Evolutionary conservation across 2,329 filamentous ascomycete genomes (phyloP).

Genomic region (Fusarium sororula): DNA sequence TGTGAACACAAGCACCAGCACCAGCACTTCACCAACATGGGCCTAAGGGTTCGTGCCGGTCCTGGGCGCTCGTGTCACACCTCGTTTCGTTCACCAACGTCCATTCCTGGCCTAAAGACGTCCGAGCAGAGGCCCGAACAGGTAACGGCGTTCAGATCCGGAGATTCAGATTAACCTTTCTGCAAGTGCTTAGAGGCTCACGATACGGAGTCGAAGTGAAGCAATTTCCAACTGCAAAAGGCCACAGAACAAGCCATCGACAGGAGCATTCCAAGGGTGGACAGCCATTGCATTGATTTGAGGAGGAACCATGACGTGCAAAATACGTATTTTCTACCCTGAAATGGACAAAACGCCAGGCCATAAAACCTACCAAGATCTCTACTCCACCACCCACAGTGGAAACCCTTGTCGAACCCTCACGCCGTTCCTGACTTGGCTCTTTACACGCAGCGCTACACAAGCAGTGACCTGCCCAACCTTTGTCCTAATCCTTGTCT

Average conservation of each 20-base stretch:
- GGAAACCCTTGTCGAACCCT: conserved; percentile 39
- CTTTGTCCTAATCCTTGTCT: conserved; percentile 14
- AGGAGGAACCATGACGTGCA: conserved; percentile 28
- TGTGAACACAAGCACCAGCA: conserved; percentile 7
- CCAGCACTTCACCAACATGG: conserved; percentile 9
- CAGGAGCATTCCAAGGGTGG: conserved; percentile 1
- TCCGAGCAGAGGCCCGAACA: conserved; percentile 2
- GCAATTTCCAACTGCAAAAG: conserved; percentile 2
- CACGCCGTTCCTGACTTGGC: conserved; percentile 43
- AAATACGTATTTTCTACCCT: conserved; percentile 21
- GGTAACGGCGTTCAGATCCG: conserved; percentile 11
- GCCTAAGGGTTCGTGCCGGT: conserved; percentile 33
- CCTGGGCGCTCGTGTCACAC: conserved; percentile 26
- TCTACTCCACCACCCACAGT: conserved; percentile 33
- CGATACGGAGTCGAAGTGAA: conserved; percentile 1
- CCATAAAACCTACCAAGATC: conserved; percentile 18
- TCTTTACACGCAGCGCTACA: conserved; percentile 21
- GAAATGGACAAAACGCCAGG: conserved; percentile 2
- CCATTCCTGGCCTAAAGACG: conserved; percentile 16
- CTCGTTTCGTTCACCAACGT: conserved; percentile 18
- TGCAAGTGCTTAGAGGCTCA: conserved; percentile 28
- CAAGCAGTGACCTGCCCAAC: conserved; percentile 13
- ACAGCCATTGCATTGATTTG: conserved; percentile 8
- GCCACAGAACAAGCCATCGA: neutral
- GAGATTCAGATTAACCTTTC: conserved; percentile 15